phyloP scores from a whole-genome alignment of 805 yeast genomes.

The Kazachstania taianensis region DNA sequence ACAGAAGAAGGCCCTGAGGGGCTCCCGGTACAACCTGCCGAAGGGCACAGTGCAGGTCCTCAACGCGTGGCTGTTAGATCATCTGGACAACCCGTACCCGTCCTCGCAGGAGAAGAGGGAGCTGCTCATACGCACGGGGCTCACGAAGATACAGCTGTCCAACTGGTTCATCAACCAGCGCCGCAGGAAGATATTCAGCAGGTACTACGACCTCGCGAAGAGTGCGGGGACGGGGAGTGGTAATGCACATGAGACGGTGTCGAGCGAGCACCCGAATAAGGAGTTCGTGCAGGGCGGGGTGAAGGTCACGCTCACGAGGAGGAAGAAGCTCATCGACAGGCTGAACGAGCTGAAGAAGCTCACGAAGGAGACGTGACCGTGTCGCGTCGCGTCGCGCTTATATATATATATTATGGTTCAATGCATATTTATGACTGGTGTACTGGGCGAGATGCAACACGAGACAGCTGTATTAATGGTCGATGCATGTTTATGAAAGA shows the following conservation, averaged over 20 bases:
- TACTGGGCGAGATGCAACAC: too few relatives aligned
- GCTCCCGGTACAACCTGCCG: slow-evolving; percentile 64
- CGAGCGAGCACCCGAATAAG: background rate
- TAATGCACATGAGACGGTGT: background rate
- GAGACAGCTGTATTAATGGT: too few relatives aligned
- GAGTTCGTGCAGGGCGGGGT: slow-evolving; percentile 5
- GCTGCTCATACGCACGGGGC: slow-evolving; percentile 60
- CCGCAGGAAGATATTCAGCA: slow-evolving; percentile 49
- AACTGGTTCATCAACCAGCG: slow-evolving; percentile 88
- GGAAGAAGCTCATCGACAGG: slow-evolving; percentile 28
- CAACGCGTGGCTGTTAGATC: slow-evolving; percentile 64
- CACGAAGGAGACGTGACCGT: background rate
- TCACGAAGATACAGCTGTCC: slow-evolving; percentile 69
- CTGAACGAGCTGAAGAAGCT: slow-evolving; percentile 24
- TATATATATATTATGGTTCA: too few relatives aligned
- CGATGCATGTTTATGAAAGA: too few relatives aligned
- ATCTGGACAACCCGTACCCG: slow-evolving; percentile 76
- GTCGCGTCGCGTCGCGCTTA: too few relatives aligned
- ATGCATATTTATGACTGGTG: too few relatives aligned
- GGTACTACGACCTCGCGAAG: slow-evolving; percentile 20
- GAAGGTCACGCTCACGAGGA: slow-evolving; percentile 19
- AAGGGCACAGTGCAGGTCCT: slow-evolving; percentile 64
- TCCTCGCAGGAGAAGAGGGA: slow-evolving; percentile 68
- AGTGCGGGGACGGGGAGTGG: background rate
- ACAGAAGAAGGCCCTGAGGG: slow-evolving; percentile 5